phyloP scores from a whole-genome alignment of 306 rosid genomes.

The Pueraria montana region DNA sequence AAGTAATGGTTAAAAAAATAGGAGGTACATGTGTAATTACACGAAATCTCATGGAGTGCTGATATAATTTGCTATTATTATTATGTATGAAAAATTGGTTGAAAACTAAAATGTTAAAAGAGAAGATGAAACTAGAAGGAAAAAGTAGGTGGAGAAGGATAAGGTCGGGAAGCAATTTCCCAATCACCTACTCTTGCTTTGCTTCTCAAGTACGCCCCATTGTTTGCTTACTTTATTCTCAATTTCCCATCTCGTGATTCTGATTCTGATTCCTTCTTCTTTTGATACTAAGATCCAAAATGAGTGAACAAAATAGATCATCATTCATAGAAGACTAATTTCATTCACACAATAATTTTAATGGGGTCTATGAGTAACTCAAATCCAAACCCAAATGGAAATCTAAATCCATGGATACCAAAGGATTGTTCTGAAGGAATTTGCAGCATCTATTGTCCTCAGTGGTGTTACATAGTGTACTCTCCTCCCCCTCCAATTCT shows the following conservation, averaged over 20 bases:
- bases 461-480: slow-evolving; percentile 76
- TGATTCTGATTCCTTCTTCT: neutral
- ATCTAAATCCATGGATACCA: slow-evolving; percentile 61
- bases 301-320: neutral
- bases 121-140: slow-evolving; percentile 7
- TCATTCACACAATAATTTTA: neutral
- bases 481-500: slow-evolving; percentile 77
- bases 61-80: too few species aligned
- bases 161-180: slow-evolving; percentile 42
- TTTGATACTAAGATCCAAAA: neutral
- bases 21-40: too few species aligned
- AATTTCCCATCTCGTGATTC: neutral
- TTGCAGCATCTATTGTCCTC: slow-evolving; percentile 86
- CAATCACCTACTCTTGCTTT: slow-evolving; percentile 61
- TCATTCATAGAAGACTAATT: neutral
- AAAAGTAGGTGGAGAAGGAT: neutral
- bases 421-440: slow-evolving; percentile 73
- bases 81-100: too few species aligned
- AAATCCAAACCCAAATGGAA: slow-evolving; percentile 39
- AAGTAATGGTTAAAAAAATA: too few species aligned
- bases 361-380: slow-evolving; percentile 58
- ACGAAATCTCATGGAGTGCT: too few species aligned
- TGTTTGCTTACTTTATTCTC: neutral
- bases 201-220: slow-evolving; percentile 56
- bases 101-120: neutral